Evolutionary conservation across 1,139 yeast species (phyloP).

Genomic region (Candida pseudocylindracea): DNA sequence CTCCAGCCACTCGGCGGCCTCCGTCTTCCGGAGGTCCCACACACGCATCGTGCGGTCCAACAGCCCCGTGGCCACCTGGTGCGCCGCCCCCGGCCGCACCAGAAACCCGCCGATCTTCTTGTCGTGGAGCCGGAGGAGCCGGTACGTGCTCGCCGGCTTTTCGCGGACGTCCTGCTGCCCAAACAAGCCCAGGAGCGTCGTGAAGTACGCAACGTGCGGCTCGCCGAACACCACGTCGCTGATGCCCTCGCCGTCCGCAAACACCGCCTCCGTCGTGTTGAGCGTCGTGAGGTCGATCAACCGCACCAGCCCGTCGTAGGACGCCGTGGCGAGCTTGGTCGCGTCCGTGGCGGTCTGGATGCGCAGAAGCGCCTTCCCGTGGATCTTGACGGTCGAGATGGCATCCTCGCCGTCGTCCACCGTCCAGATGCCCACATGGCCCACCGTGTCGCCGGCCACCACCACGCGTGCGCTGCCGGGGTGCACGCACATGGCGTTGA

Average conservation of each 20-base stretch:
- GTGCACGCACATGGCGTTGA: slow-evolving; percentile 54
- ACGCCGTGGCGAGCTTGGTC: slow-evolving; percentile 37
- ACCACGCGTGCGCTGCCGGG: slow-evolving; percentile 35
- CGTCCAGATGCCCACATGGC: slow-evolving; percentile 70
- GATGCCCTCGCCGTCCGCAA: slow-evolving; percentile 19
- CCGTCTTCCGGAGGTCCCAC: slow-evolving; percentile 58
- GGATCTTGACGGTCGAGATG: slow-evolving; percentile 40
- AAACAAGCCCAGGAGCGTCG: slow-evolving; percentile 66
- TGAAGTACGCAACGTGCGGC: slow-evolving; percentile 34
- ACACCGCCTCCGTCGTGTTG: slow-evolving; percentile 32
- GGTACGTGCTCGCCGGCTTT: slow-evolving; percentile 10
- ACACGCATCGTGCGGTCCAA: slow-evolving; percentile 63
- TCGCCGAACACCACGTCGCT: slow-evolving; percentile 5
- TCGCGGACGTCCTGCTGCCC: slow-evolving; percentile 45
- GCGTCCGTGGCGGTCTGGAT: slow-evolving; percentile 18
- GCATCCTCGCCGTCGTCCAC: slow-evolving; percentile 10
- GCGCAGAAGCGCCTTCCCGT: slow-evolving; percentile 51
- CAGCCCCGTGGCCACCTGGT: slow-evolving; percentile 69
- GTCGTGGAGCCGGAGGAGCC: slow-evolving; percentile 44
- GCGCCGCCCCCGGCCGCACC: slow-evolving; percentile 36
- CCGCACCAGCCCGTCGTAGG: slow-evolving; percentile 79
- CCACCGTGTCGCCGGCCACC: slow-evolving; percentile 73
- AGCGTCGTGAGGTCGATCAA: slow-evolving; percentile 41
- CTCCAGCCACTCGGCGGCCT: slow-evolving; percentile 16
- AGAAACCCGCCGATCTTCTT: slow-evolving; percentile 82